These are phyloP conservation scores for Eutrema japonicum DNA, from an alignment of 345 rosid genomes.

Conservation along the genomic window DNA sequence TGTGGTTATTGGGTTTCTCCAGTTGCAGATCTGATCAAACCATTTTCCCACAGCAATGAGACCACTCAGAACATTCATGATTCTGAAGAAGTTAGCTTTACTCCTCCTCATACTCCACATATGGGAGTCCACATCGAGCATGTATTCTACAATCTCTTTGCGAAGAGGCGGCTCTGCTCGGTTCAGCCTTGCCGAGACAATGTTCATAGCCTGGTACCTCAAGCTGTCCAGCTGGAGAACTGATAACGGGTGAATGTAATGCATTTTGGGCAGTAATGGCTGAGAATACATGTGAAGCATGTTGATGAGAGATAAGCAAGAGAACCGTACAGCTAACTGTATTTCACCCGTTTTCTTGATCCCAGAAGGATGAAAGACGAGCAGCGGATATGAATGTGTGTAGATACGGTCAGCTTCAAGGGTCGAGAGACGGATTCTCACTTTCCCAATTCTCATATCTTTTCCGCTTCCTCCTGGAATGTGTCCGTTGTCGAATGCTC, in stretches of 20 bases:
- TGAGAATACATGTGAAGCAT: slow-evolving; percentile 91
- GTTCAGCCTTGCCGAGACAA: slow-evolving; percentile 81
- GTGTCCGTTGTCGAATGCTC: slow-evolving; percentile 90
- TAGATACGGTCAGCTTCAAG: slow-evolving; percentile 91
- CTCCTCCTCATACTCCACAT: slow-evolving; percentile 99
- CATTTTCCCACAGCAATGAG: slow-evolving; percentile 80
- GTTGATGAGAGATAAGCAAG: slow-evolving; percentile 73
- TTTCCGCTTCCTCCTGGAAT: slow-evolving; percentile 60
- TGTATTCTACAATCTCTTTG: slow-evolving; percentile 92
- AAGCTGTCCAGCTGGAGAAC: slow-evolving; percentile 88
- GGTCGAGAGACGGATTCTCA: slow-evolving; percentile 88
- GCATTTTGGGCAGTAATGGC: slow-evolving; percentile 93
- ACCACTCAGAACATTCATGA: slow-evolving; percentile 64
- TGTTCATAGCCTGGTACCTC: slow-evolving; percentile 93
- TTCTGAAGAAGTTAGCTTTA: slow-evolving; percentile 71
- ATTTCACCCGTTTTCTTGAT: slow-evolving; percentile 93
- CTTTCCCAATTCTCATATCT: slow-evolving; percentile 88
- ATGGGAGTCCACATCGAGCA: slow-evolving; percentile 98
- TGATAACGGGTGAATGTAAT: slow-evolving; percentile 85
- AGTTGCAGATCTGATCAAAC: slow-evolving; percentile 91
- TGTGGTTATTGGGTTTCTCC: slow-evolving; percentile 94
- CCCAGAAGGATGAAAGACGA: slow-evolving; percentile 83
- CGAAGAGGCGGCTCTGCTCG: slow-evolving; percentile 94
- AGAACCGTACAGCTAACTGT: slow-evolving; percentile 86
- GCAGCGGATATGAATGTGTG: slow-evolving; percentile 89